Evolutionary conservation across 1,284 basidiomycete genomes (phyloP), one percentile per base, ranked within the genome.

Genomic region (Leccinum fuscescens): DNA sequence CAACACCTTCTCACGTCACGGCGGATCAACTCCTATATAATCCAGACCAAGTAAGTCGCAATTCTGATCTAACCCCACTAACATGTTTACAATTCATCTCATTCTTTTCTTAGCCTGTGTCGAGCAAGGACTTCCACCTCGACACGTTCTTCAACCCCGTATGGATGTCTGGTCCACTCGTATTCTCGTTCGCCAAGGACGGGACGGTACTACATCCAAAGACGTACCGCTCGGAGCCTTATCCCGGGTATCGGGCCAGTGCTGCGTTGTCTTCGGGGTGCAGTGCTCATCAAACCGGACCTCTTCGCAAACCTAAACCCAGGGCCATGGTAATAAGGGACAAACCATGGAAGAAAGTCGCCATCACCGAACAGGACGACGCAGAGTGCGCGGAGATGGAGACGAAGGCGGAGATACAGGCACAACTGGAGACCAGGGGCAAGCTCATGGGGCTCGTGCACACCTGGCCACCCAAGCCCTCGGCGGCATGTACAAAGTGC

Each of bases 321-420:
- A 46, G 44, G 20, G 22, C 22, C 27, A 60, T 20, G 51, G 53
- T 22, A 37, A 60, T n/a, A 11, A 6, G 22, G 7, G 54, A 61
- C 37, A 74, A 72, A 51, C 60, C 59, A 4, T 74, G 73, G 70
- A 74, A 74, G 65, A 70, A 67, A 9, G 61, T 73, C 5, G 62
- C 65, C 9, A 62, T 75, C 29, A 70, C 60, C 1, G 70, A 75
- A 20, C 62, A 60, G 2, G 73, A 73, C 29, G 66, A 70, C 5
- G 68, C 56, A 0, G 68, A 71, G 44, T 67, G 69, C 15, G 56
- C 42, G 17, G 64, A 54, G 3, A 54, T 53, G 35, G 24, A 17
- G 46, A 27, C 33, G 0, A 31, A 50, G 22, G 39, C 8, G 24
- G 7, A n/a, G 35, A 31, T 24, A 7, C 46, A 39, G 24, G 46